phyloP scores from a whole-genome alignment of 371 early-diverging fungal genomes.

The Mucor indicus region DNA sequence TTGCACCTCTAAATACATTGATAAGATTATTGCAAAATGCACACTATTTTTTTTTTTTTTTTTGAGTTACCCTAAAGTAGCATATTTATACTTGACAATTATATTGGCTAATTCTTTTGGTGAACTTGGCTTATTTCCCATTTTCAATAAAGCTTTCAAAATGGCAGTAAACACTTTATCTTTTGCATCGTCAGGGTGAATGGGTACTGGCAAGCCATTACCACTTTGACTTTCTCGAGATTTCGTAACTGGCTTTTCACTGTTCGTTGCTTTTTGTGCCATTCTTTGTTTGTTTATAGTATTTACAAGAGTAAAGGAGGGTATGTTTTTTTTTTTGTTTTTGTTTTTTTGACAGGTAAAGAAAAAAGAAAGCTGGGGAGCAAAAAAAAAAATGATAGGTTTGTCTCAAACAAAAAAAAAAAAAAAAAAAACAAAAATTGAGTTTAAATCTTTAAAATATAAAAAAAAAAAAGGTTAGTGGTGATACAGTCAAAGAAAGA shows the following conservation, averaged over 20 bases:
- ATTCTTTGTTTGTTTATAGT: not conserved
- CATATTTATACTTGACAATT: constrained; percentile 74
- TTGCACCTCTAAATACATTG: constrained; percentile 56
- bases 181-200: constrained; percentile 76
- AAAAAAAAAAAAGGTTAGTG: constrained; percentile 4
- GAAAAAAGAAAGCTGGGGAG: not conserved
- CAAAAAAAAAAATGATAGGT: not conserved
- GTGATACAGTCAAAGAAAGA: too few relatives aligned
- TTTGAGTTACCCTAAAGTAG: constrained; percentile 74
- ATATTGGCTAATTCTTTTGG: constrained; percentile 78
- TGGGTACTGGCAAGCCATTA: constrained; percentile 27
- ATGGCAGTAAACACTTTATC: constrained; percentile 85
- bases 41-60: too few relatives aligned
- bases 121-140: constrained; percentile 76
- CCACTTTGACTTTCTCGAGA: constrained; percentile 1
- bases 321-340: not conserved
- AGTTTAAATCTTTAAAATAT: not conserved
- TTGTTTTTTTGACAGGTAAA: not conserved
- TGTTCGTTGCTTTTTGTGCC: constrained; percentile 13
- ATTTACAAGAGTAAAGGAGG: too few relatives aligned
- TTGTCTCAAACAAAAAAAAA: constrained; percentile 1
- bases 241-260: constrained; percentile 4
- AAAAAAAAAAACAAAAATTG: not conserved
- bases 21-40: too few relatives aligned
- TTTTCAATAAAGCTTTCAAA: constrained; percentile 68